A percentile compares a stretch with the other conserved stretches of the same genome.
Conservation (phyloP, 331 rosid species). For the Telfairia occidentalis region DNA sequence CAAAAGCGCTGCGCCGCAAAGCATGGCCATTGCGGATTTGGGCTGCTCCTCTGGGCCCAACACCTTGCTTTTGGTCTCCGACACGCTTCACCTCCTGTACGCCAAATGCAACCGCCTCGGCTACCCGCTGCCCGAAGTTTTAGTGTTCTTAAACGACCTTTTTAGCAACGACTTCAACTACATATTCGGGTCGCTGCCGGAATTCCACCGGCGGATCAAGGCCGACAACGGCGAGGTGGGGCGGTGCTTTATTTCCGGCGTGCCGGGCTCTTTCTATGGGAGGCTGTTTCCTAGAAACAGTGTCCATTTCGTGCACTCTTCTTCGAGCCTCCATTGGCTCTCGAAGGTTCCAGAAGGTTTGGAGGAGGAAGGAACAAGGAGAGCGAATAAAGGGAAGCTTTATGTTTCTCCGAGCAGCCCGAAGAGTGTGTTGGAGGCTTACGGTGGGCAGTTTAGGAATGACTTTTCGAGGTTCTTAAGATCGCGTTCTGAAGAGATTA, state of each 20-base stretch:
- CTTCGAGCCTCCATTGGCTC: slow-evolving; percentile 87
- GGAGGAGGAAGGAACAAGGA: background rate
- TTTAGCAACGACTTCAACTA: slow-evolving; percentile 61
- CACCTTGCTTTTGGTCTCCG: slow-evolving; percentile 30
- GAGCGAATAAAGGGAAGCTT: slow-evolving; percentile 48
- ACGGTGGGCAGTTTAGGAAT: slow-evolving; percentile 31
- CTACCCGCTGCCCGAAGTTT: slow-evolving; percentile 29
- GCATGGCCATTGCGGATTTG: slow-evolving; percentile 59
- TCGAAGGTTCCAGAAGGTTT: slow-evolving; percentile 57
- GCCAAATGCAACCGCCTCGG: slow-evolving; percentile 15
- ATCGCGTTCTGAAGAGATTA: slow-evolving; percentile 42
- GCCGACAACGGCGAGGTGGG: slow-evolving; percentile 20
- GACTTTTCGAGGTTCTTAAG: slow-evolving; percentile 42
- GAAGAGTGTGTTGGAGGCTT: slow-evolving; percentile 41
- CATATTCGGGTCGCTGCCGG: slow-evolving; percentile 50
- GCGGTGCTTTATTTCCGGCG: slow-evolving; percentile 34
- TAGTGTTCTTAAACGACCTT: slow-evolving; percentile 53
- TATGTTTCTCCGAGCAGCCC: slow-evolving; percentile 67
- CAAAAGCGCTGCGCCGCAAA: slow-evolving; percentile 16
- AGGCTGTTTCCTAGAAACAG: slow-evolving; percentile 41
- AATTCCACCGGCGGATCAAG: slow-evolving; percentile 29
- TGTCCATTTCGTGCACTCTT: slow-evolving; percentile 69
- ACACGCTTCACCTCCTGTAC: slow-evolving; percentile 26
- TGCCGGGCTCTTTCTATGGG: slow-evolving; percentile 62
- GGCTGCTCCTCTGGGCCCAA: slow-evolving; percentile 93